Percentiles rank a stretch among this genome's conserved stretches.
Conservation (phyloP, 1,284 basidiomycete genomes). For the Apiotrichum siamense region DNA sequence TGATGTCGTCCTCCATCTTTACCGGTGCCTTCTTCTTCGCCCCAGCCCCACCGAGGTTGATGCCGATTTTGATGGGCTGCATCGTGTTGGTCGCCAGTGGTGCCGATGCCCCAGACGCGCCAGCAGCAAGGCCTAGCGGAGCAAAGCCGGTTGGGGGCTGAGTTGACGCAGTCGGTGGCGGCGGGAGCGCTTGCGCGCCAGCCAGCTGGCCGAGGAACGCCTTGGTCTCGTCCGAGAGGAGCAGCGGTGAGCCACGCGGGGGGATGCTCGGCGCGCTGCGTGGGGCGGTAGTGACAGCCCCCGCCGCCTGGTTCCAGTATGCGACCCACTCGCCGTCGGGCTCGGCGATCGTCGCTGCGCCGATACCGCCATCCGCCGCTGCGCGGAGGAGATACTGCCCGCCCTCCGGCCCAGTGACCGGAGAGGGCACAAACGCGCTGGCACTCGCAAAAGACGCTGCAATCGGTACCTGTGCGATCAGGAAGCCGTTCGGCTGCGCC, state of each 20-base stretch:
- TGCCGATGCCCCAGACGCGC: not conserved
- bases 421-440: slow-evolving; percentile 68
- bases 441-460: slow-evolving; percentile 83
- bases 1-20: slow-evolving; percentile 31
- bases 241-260: not conserved
- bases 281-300: slow-evolving; percentile 27
- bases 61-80: slow-evolving; percentile 39
- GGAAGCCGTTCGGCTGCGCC: slow-evolving; percentile 77
- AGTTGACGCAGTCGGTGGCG: not conserved
- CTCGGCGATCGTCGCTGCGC: slow-evolving; percentile 47
- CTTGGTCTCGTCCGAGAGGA: slow-evolving; percentile 16
- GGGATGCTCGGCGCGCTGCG: slow-evolving; percentile 18
- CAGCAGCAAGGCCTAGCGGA: not conserved
- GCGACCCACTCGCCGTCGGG: slow-evolving; percentile 52
- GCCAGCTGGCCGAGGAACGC: slow-evolving; percentile 33
- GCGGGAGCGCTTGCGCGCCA: slow-evolving; percentile 12
- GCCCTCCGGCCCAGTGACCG: slow-evolving; percentile 51
- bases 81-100: slow-evolving; percentile 7
- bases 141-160: not conserved
- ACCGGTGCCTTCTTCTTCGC: slow-evolving; percentile 22
- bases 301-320: slow-evolving; percentile 39
- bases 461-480: slow-evolving; percentile 75
- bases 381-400: slow-evolving; percentile 30
- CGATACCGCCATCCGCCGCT: slow-evolving; percentile 35
- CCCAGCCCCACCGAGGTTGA: slow-evolving; percentile 27